Evolutionary conservation across 495 filamentous ascomycete species (phyloP), one percentile per base, ranked within the genome.

Genomic region (Xylaria bambusicola): DNA sequence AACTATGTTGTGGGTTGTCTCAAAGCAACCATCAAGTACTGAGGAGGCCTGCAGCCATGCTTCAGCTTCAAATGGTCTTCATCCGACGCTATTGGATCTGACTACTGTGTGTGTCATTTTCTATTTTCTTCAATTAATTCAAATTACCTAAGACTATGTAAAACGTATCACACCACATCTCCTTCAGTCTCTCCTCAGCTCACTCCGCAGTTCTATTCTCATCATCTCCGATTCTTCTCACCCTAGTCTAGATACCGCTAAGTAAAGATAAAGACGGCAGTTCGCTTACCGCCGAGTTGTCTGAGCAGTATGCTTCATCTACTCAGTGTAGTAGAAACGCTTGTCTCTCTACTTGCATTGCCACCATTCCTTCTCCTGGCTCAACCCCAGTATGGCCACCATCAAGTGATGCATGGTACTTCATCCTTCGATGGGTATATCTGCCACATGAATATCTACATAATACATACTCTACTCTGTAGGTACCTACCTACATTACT

Each of bases 341-440:
- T 50, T 31, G 24, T 26, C 50, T n/a, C 26, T 31, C 17, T 15
- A 29, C 38, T 7, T 42, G 51, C 38, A 31, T 36, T 31, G 51
- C 24, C 51, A 54, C 51, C 24, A n/a, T n/a, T n/a, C n/a, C 21
- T 7, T n/a, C 36, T 36, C 50, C 24, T 44, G 52, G 38, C 24
- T 13, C 36, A 15, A 3, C 15, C 12, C 24, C 38, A 54, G 26
- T 33, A 31, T 44, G 38, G 38, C 52, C n/a, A 44, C 38, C 38
- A n/a, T n/a, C n/a, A 36, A 44, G 24, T 13, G 38, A 54, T 54
- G 52, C 52, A 54, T 54, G 52, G 52, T 54, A 54, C 52, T 54
- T 54, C 52, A 17, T 44, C 38, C 24, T 44, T 26, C 6, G n/a
- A n/a, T n/a, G n/a, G n/a, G n/a, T n/a, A n/a, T n/a, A n/a, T n/a